phyloP scores from a whole-genome alignment of 257 asterid genomes.

The Lycium barbarum region DNA sequence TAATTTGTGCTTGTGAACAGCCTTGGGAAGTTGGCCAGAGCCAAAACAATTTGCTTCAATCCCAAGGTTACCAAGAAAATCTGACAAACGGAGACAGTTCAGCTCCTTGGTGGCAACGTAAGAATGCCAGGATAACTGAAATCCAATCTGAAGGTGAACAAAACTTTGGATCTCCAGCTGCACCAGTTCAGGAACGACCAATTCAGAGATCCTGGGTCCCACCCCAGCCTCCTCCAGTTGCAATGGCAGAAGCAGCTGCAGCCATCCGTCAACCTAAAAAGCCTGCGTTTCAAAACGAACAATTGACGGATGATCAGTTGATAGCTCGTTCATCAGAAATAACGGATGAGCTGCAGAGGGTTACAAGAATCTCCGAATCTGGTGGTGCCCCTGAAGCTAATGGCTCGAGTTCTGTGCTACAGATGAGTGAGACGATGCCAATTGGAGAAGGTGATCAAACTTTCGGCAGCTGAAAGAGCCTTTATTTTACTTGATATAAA shows the following conservation, averaged over 20 bases:
- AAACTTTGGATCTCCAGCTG: slow-evolving; percentile 44
- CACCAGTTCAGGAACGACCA: slow-evolving; percentile 47
- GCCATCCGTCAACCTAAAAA: slow-evolving; percentile 96
- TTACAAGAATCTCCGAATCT: slow-evolving; percentile 70
- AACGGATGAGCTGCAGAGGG: slow-evolving; percentile 71
- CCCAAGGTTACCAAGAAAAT: slow-evolving; percentile 54
- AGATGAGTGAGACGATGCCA: slow-evolving; percentile 53
- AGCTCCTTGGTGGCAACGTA: slow-evolving; percentile 67
- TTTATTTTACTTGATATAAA: not conserved
- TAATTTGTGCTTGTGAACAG: slow-evolving; percentile 50
- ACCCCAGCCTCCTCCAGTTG: slow-evolving; percentile 95
- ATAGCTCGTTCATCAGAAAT: slow-evolving; percentile 56
- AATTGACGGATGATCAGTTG: slow-evolving; percentile 65
- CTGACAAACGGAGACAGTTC: slow-evolving; percentile 57
- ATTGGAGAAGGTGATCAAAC: slow-evolving; percentile 43
- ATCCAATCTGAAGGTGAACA: slow-evolving; percentile 56
- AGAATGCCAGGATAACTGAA: slow-evolving; percentile 68
- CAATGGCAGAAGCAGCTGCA: slow-evolving; percentile 90
- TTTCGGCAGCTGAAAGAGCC: slow-evolving; percentile 26
- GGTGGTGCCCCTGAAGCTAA: slow-evolving; percentile 63
- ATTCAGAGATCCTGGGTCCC: slow-evolving; percentile 87
- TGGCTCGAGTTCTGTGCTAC: slow-evolving; percentile 46
- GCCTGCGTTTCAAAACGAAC: slow-evolving; percentile 52
- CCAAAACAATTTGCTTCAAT: slow-evolving; percentile 51
- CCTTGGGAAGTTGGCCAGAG: slow-evolving; percentile 84